phyloP scores from a whole-genome alignment of 1,284 basidiomycete species.

The Trichosporon inkin region DNA sequence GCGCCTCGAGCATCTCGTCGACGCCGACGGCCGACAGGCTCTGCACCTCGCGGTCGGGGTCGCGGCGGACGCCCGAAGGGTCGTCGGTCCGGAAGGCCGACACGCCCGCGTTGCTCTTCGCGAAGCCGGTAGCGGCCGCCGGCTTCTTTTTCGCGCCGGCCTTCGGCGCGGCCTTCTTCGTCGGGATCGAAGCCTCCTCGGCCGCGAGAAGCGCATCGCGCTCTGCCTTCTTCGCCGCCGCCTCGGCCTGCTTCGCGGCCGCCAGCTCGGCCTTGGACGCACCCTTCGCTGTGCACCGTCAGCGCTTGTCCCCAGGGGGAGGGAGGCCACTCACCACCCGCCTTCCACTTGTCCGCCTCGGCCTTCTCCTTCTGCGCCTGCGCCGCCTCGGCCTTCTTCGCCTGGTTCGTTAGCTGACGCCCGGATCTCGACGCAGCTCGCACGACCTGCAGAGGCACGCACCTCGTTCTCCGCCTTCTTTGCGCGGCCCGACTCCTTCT shows the following conservation, averaged over 20 bases:
- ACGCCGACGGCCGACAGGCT: constrained; percentile 79
- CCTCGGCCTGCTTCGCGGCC: constrained; percentile 56
- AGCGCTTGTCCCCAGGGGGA: neutral
- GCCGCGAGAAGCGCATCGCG: constrained; percentile 60
- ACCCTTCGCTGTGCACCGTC: constrained; percentile 36
- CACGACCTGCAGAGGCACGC: constrained; percentile 53
- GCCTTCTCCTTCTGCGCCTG: constrained; percentile 51
- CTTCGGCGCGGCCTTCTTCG: constrained; percentile 55
- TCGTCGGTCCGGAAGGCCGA: constrained; percentile 49
- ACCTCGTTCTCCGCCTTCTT: constrained; percentile 92
- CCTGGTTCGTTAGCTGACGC: constrained; percentile 52
- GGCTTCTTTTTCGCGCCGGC: constrained; percentile 39
- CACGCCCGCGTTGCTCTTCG: constrained; percentile 22
- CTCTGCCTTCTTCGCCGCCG: constrained; percentile 55
- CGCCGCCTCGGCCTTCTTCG: constrained; percentile 51
- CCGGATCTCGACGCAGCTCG: constrained; percentile 21
- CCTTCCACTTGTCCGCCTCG: constrained; percentile 74
- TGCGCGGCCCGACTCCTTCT: constrained; percentile 80
- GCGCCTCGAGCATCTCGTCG: constrained; percentile 85
- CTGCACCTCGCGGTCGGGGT: constrained; percentile 54
- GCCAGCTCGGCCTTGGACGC: constrained; percentile 62
- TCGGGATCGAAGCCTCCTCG: constrained; percentile 67
- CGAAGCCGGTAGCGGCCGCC: neutral
- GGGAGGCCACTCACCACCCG: constrained; percentile 57
- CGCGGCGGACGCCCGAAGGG: constrained; percentile 62